Percentiles rank a stretch among this genome's conserved stretches.
phyloP scores from a whole-genome alignment of 495 filamentous ascomycete genomes.

The Viridothelium virens region DNA sequence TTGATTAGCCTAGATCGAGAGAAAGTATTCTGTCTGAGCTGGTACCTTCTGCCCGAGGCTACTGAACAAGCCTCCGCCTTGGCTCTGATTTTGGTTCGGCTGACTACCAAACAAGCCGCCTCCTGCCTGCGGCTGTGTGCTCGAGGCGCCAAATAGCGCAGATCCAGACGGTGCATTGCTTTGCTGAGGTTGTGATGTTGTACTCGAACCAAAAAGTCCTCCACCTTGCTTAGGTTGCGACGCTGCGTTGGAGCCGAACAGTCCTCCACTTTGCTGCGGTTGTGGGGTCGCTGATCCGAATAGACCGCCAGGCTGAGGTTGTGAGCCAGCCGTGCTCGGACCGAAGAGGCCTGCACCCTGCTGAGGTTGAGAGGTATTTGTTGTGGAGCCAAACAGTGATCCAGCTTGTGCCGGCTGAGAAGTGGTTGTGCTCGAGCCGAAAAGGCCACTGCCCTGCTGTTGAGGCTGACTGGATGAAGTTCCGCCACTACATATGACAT shows the following conservation, averaged over 20 bases:
- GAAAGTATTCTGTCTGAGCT: constrained; percentile 24
- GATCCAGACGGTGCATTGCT: constrained; percentile 36
- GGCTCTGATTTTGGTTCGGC: constrained; percentile 27
- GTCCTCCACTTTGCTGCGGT: constrained; percentile 31
- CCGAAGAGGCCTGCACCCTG: constrained; percentile 27
- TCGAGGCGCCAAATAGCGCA: constrained; percentile 16
- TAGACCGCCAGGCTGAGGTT: constrained; percentile 29
- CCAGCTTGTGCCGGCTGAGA: constrained; percentile 1
- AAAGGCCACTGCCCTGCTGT: not conserved
- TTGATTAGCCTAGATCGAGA: constrained; percentile 33
- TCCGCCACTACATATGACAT: not conserved
- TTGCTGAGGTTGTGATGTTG: constrained; percentile 41
- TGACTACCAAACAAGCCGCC: constrained; percentile 38
- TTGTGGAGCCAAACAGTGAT: constrained; percentile 5
- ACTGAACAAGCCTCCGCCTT: constrained; percentile 35
- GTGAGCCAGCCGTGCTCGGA: constrained; percentile 22
- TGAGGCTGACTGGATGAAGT: constrained; percentile 3
- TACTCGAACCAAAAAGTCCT: constrained; percentile 47
- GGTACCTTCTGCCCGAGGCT: constrained; percentile 12
- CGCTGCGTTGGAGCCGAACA: constrained; percentile 46
- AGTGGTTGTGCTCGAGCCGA: not conserved
- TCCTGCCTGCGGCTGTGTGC: constrained; percentile 25
- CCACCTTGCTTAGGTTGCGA: constrained; percentile 31
- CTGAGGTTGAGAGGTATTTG: constrained; percentile 10
- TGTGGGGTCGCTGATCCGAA: constrained; percentile 38